Evolutionary conservation across 805 yeast genomes (phyloP).

Genomic region (Metschnikowia vanudenii): DNA sequence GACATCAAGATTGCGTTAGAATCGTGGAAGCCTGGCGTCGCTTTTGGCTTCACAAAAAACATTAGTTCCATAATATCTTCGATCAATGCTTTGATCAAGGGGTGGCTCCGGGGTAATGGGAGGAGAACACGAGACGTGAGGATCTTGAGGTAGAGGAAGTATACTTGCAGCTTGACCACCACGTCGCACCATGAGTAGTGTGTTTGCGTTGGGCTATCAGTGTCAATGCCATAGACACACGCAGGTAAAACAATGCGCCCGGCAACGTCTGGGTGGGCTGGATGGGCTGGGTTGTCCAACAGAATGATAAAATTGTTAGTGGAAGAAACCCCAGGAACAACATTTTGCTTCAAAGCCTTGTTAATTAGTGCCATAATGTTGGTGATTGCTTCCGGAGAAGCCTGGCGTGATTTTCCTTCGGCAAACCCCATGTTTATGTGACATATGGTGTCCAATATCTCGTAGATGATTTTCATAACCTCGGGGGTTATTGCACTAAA

Average conservation of each 20-base stretch:
- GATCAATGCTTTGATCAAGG: slow-evolving; percentile 21
- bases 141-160: slow-evolving; percentile 24
- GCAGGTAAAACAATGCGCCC: slow-evolving; percentile 14
- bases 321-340: slow-evolving; percentile 17
- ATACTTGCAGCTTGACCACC: slow-evolving; percentile 23
- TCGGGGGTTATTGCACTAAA: slow-evolving; percentile 16
- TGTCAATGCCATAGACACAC: slow-evolving; percentile 19
- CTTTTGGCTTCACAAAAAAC: slow-evolving; percentile 21
- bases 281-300: slow-evolving; percentile 19
- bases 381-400: slow-evolving; percentile 15
- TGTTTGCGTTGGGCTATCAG: slow-evolving; percentile 3
- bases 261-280: slow-evolving; percentile 11
- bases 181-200: slow-evolving; percentile 28
- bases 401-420: slow-evolving; percentile 11
- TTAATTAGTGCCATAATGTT: slow-evolving; percentile 18
- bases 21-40: slow-evolving; percentile 2
- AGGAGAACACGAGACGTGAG: slow-evolving; percentile 26
- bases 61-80: slow-evolving; percentile 17
- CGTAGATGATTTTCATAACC: slow-evolving; percentile 12
- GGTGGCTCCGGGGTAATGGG: slow-evolving; percentile 22
- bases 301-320: slow-evolving; percentile 10
- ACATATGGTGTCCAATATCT: slow-evolving; percentile 13
- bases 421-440: slow-evolving; percentile 5
- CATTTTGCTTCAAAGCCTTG: slow-evolving; percentile 14
- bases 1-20: slow-evolving; percentile 19